Evolutionary conservation across 129 eudicot genomes (phyloP).

Genomic region (Centrapalus pauciflorus): DNA sequence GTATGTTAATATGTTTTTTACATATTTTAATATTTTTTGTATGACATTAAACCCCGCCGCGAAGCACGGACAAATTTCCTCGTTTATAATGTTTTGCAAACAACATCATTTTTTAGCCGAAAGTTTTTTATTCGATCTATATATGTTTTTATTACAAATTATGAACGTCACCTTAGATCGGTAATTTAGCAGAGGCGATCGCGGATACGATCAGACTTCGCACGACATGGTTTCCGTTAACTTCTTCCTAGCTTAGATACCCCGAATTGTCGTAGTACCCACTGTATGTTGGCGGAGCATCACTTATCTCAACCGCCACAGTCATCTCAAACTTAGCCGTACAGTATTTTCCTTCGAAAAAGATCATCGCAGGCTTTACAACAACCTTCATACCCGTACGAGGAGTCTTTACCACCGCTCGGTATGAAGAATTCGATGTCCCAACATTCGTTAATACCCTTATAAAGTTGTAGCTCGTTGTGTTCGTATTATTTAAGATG

Average conservation of each 20-base stretch:
- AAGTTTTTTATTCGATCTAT: too few species aligned
- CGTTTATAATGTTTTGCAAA: too few species aligned
- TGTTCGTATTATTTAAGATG: constrained; percentile 30
- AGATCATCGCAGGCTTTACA: constrained; percentile 15
- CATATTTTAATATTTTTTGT: too few species aligned
- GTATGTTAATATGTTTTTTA: too few species aligned
- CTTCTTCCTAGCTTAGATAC: constrained; percentile 26
- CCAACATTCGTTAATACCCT: constrained; percentile 20
- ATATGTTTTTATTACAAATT: too few species aligned
- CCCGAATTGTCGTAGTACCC: constrained; percentile 27
- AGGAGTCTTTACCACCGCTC: constrained; percentile 16
- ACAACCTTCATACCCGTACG: constrained; percentile 5
- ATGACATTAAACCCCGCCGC: too few species aligned
- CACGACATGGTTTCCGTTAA: constrained; percentile 21
- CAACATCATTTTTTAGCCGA: too few species aligned
- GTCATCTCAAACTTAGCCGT: constrained; percentile 22
- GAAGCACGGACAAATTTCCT: too few species aligned
- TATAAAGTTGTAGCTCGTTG: constrained; percentile 15
- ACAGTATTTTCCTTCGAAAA: constrained; percentile 6
- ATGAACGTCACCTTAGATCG: too few species aligned
- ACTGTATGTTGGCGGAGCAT: neutral
- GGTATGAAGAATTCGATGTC: constrained; percentile 10
- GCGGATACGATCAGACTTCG: constrained; percentile 28
- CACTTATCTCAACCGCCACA: constrained; percentile 13
- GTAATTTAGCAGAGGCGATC: too few species aligned